phyloP scores from a whole-genome alignment of 139 green algal species.

The Picochlorum sp. region DNA sequence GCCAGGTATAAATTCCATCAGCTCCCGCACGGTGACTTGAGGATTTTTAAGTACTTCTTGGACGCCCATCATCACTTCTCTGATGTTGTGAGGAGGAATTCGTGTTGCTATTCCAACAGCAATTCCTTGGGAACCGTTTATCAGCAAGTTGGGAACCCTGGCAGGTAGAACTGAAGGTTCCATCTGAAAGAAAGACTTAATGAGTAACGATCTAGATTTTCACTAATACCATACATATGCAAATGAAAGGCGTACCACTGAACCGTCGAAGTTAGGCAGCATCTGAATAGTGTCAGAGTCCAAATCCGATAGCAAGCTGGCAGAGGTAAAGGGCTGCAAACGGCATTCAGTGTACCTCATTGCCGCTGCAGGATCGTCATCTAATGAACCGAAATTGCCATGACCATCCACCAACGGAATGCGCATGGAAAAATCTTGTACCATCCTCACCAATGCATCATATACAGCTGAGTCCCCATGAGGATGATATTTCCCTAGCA shows the following conservation, averaged over 20 bases:
- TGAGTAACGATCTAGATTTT: background rate
- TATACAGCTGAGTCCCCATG: constrained; percentile 91
- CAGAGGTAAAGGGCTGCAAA: constrained; percentile 39
- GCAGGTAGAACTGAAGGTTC: constrained; percentile 89
- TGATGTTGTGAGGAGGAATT: constrained; percentile 95
- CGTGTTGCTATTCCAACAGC: constrained; percentile 92
- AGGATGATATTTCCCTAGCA: constrained; percentile 97
- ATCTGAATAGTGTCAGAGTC: constrained; percentile 71
- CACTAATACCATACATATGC: background rate
- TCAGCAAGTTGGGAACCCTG: constrained; percentile 75
- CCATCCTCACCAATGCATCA: constrained; percentile 87
- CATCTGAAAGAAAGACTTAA: constrained; percentile 18
- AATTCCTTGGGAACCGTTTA: constrained; percentile 91
- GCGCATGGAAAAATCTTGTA: constrained; percentile 55
- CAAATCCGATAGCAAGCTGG: constrained; percentile 77
- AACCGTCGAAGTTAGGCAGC: constrained; percentile 72
- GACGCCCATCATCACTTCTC: constrained; percentile 76
- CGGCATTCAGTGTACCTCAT: constrained; percentile 82
- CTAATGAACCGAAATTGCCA: constrained; percentile 95
- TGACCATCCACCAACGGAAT: constrained; percentile 80
- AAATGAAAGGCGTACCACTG: constrained; percentile 48
- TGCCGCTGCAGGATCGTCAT: constrained; percentile 89
- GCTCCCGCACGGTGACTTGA: constrained; percentile 49
- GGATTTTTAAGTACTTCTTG: constrained; percentile 71
- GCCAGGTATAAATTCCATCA: constrained; percentile 76